Percentiles rank a stretch among this genome's conserved stretches.
Conservation (phyloP, 495 filamentous ascomycete genomes). For the Annulohypoxylon bovei region DNA sequence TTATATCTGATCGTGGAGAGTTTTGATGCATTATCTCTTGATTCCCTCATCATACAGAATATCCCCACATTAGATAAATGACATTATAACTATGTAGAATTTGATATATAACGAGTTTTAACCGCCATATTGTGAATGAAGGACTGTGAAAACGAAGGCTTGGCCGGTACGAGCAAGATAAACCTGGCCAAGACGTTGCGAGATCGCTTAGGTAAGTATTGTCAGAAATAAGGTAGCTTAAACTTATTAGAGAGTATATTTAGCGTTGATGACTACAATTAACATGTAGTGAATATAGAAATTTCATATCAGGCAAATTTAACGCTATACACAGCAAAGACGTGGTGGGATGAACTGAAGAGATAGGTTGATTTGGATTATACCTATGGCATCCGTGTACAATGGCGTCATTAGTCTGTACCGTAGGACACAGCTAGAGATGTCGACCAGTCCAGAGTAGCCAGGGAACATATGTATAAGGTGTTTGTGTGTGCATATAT, state of each 20-base stretch:
- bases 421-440: not conserved
- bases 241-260: not conserved
- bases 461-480: constrained; percentile 4
- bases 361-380: not conserved
- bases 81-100: not conserved
- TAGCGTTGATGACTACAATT: too few species aligned
- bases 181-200: not conserved
- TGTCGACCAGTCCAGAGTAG: not conserved
- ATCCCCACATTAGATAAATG: not conserved
- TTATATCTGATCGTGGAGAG: not conserved
- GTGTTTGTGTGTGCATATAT: too few species aligned
- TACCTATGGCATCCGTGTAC: not conserved
- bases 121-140: not conserved
- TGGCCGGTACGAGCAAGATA: not conserved
- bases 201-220: not conserved
- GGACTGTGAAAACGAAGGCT: too few species aligned
- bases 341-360: not conserved
- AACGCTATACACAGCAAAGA: not conserved
- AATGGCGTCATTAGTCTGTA: not conserved
- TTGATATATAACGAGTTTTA: not conserved
- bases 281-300: not conserved
- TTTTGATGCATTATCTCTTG: not conserved
- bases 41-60: not conserved
- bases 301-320: too few species aligned
- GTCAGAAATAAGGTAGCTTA: not conserved